These are phyloP conservation scores for Chlorella sp. DNA, from an alignment of 139 green algal species.

Conservation along the genomic window DNA sequence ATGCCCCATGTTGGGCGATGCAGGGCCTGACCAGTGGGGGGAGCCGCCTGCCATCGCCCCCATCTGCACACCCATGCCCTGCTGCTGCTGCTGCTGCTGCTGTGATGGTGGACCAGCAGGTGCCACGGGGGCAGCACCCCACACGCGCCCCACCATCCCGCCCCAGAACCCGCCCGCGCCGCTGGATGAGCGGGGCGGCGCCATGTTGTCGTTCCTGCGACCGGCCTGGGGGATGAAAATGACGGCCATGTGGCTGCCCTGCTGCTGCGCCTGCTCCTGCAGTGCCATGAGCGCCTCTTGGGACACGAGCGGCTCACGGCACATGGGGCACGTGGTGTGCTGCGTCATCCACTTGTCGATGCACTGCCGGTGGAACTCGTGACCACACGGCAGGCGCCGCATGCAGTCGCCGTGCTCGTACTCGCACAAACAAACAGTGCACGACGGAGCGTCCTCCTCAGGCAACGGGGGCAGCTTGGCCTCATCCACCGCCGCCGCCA, in stretches of 20 bases:
- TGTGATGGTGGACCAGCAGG: neutral
- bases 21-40: too few relatives aligned
- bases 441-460: slow-evolving; percentile 36
- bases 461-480: neutral
- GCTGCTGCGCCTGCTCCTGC: neutral
- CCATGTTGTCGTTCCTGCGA: too few relatives aligned
- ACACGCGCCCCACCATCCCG: neutral
- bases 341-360: slow-evolving; percentile 57
- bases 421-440: slow-evolving; percentile 68
- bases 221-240: neutral
- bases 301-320: neutral
- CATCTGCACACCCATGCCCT: neutral
- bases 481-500: neutral
- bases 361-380: slow-evolving; percentile 51
- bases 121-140: too few relatives aligned
- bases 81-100: neutral
- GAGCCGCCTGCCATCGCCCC: neutral
- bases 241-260: neutral
- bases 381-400: slow-evolving; percentile 53
- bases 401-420: slow-evolving; percentile 61
- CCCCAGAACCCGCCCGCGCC: too few relatives aligned
- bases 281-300: too few relatives aligned
- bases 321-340: slow-evolving; percentile 49
- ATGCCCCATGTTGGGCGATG: too few relatives aligned
- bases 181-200: too few relatives aligned